Evolutionary conservation across 2,329 filamentous ascomycete genomes (phyloP).

Genomic region (Fusarium udum): DNA sequence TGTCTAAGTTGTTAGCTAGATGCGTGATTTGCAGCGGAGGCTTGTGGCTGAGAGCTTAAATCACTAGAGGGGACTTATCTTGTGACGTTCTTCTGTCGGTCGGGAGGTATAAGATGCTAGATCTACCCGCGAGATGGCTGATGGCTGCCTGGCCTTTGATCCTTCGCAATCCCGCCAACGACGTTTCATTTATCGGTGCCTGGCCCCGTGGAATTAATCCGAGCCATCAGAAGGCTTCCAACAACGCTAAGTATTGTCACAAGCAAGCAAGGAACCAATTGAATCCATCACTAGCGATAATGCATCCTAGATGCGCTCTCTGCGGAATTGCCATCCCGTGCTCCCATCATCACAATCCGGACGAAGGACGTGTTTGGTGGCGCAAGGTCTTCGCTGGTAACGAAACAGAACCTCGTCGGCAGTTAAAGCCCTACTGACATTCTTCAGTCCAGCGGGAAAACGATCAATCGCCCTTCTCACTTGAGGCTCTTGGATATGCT

Average conservation of each 20-base stretch:
- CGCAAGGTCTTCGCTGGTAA: neutral
- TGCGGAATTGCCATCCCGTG: neutral
- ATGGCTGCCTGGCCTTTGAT: neutral
- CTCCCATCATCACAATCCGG: too few relatives aligned
- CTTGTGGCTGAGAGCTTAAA: too few relatives aligned
- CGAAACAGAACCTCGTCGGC: rapidly evolving
- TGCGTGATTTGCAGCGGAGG: too few relatives aligned
- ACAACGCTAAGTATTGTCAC: neutral
- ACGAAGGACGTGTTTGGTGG: neutral
- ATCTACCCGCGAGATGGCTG: neutral
- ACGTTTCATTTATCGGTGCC: too few relatives aligned
- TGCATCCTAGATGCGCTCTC: neutral
- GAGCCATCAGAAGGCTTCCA: too few relatives aligned
- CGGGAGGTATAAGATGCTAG: neutral
- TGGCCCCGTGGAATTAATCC: too few relatives aligned
- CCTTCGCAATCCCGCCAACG: too few relatives aligned
- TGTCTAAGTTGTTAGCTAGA: too few relatives aligned
- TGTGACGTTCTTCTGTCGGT: too few relatives aligned
- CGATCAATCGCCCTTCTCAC: neutral
- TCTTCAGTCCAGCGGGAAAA: neutral
- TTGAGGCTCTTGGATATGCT: neutral
- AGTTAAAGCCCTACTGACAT: neutral
- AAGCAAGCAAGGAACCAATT: neutral
- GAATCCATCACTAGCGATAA: neutral
- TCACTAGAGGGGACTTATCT: too few relatives aligned